phyloP scores from a whole-genome alignment of 1,139 yeast genomes.

The Candida pseudoviswanathii region DNA sequence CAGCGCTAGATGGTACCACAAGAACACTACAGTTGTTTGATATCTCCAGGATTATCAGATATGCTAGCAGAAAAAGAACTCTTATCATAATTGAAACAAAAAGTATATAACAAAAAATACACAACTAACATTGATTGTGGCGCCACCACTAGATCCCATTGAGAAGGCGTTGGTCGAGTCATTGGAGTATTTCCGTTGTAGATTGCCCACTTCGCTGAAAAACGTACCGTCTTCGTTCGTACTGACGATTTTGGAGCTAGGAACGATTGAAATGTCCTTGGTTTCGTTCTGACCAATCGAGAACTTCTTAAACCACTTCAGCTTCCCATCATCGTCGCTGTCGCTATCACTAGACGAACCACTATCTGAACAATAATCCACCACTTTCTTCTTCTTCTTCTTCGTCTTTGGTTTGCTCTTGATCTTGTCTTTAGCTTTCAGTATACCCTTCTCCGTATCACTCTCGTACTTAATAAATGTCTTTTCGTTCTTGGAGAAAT shows the following conservation, averaged over 20 bases:
- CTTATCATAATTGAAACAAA: slow-evolving; percentile 3
- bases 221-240: neutral
- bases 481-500: neutral
- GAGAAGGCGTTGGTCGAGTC: neutral
- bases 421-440: no score
- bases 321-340: neutral
- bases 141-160: neutral
- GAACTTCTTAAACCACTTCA: slow-evolving; percentile 11
- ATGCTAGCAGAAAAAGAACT: neutral
- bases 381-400: no score
- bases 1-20: no score
- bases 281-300: slow-evolving; percentile 7
- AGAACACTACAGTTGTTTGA: neutral
- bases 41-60: neutral
- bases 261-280: slow-evolving; percentile 4
- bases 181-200: neutral
- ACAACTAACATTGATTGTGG: neutral
- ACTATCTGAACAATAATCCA: slow-evolving; percentile 6
- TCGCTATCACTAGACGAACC: slow-evolving; percentile 11
- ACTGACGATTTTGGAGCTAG: slow-evolving; percentile 3
- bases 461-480: neutral
- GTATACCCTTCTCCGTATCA: neutral
- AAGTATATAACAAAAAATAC: slow-evolving; percentile 1
- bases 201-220: neutral
- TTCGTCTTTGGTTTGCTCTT: no score